These are phyloP conservation scores for Candida sithepensis DNA, from an alignment of 805 yeast genomes.

Conservation along the genomic window DNA sequence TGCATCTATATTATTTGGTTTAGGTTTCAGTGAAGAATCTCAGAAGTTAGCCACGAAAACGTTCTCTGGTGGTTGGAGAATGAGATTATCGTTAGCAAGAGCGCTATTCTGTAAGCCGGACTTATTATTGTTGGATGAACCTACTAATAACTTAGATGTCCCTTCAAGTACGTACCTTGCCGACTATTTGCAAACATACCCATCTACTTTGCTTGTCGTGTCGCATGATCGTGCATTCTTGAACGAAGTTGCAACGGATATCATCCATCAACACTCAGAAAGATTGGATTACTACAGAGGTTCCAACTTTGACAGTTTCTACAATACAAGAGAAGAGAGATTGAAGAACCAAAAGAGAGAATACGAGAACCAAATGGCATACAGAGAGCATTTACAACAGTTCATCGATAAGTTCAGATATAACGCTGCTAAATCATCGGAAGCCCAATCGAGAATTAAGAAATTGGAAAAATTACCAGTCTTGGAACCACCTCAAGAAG, in stretches of 20 bases:
- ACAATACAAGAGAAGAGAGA: slow-evolving; percentile 92
- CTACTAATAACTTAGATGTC: slow-evolving; percentile 99
- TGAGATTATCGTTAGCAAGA: slow-evolving; percentile 97
- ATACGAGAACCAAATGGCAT: slow-evolving; percentile 96
- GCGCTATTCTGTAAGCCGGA: slow-evolving; percentile 98
- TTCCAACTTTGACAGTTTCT: slow-evolving; percentile 88
- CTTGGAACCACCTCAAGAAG: slow-evolving; percentile 93
- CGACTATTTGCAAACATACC: slow-evolving; percentile 82
- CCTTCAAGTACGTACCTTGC: slow-evolving; percentile 95
- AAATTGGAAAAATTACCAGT: slow-evolving; percentile 92
- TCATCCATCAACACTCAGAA: slow-evolving; percentile 96
- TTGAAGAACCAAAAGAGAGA: slow-evolving; percentile 89
- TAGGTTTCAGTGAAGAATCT: slow-evolving; percentile 88
- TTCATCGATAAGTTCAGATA: slow-evolving; percentile 96
- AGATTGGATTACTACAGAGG: slow-evolving; percentile 94
- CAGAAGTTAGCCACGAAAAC: slow-evolving; percentile 81
- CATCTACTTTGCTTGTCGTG: slow-evolving; percentile 89
- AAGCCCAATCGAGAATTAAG: slow-evolving; percentile 97
- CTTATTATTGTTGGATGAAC: slow-evolving; percentile 90
- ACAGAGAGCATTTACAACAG: slow-evolving; percentile 86
- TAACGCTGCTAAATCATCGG: slow-evolving; percentile 96
- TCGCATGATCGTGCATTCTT: slow-evolving; percentile 97
- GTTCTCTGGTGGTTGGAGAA: slow-evolving; percentile 99
- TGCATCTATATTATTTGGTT: slow-evolving; percentile 85
- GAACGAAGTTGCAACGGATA: slow-evolving; percentile 98